Evolutionary conservation across 768 basidiomycete species (phyloP), one percentile per base, ranked within the genome.

Genomic region (Daedaleopsis nitida): DNA sequence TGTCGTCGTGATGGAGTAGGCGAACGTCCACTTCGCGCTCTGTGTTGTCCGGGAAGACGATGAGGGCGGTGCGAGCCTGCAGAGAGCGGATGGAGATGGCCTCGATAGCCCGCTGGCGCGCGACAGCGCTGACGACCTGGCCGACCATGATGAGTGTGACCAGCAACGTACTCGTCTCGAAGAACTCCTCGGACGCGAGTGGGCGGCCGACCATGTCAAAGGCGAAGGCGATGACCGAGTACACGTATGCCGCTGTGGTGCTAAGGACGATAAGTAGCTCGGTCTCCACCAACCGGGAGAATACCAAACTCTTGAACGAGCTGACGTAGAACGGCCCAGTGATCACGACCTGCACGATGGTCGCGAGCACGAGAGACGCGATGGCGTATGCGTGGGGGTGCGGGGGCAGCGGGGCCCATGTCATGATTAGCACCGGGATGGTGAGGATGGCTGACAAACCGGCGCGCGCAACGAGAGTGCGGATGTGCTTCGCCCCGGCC

Each of bases 151-250:
- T 78, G 51, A 80, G 70, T 0, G 77, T 77, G 60, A 80, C 69
- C 34, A 80, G 74, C 19, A 80, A 73, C 3, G 78, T 69, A 44
- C 72, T 74, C 9, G 79, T 80, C 69, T 80, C 79, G 65, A 80
- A 80, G 69, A 78, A 80, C 38, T 72, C 69, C 0, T 73, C 68
- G 9, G 66, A 65, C 8, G 71, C 62, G 48, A 74, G 70, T 10
- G 72, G 71, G n/a, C 66, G 68, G 1, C 73, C 75, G 9, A 65
- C 59, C 54, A 71, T 73, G 56, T 69, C 55, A 60, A 68, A 76
- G 17, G 71, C 74, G 64, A 74, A 80, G 5, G 76, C 72, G 42
- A 78, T 72, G 23, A 78, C 57, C 13, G 79, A 80, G 64, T 76
- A 80, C 54, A 75, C 59, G 58, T 77, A 81, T 12, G 80, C 76